These are phyloP conservation scores for Dovyalis caffra DNA, from an alignment of 345 rosid species.

Conservation along the genomic window DNA sequence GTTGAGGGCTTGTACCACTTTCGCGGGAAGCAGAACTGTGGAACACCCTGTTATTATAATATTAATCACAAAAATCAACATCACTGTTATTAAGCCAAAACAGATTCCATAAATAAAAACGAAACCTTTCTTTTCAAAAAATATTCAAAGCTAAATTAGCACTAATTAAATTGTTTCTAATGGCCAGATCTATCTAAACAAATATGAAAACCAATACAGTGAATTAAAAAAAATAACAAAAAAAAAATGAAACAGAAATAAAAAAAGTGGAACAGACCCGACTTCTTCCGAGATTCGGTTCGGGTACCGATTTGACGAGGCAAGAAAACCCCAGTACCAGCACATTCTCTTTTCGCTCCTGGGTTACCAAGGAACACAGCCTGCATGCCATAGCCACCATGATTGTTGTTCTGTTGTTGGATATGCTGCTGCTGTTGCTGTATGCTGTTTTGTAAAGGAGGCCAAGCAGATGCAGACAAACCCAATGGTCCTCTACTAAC, in stretches of 20 bases:
- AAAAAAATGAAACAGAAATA: neutral
- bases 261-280: conserved; percentile 32
- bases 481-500: conserved; percentile 20
- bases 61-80: neutral
- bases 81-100: neutral
- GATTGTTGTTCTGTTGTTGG: neutral
- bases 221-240: too few species aligned
- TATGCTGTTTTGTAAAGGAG: conserved; percentile 40
- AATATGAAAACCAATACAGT: neutral
- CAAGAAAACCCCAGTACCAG: conserved; percentile 90
- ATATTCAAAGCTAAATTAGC: neutral
- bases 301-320: conserved; percentile 53
- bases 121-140: too few species aligned
- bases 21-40: conserved; percentile 76
- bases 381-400: neutral
- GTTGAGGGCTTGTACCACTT: conserved; percentile 70
- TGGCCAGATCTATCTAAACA: neutral
- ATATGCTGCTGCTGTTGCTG: conserved; percentile 17
- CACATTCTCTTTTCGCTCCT: conserved; percentile 45
- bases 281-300: conserved; percentile 49
- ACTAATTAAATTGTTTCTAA: neutral
- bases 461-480: conserved; percentile 59
- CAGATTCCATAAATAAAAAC: neutral
- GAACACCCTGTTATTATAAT: conserved; percentile 31
- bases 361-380: conserved; percentile 32